phyloP scores from a whole-genome alignment of 768 basidiomycete genomes.

The Thelephora ganbajun region DNA sequence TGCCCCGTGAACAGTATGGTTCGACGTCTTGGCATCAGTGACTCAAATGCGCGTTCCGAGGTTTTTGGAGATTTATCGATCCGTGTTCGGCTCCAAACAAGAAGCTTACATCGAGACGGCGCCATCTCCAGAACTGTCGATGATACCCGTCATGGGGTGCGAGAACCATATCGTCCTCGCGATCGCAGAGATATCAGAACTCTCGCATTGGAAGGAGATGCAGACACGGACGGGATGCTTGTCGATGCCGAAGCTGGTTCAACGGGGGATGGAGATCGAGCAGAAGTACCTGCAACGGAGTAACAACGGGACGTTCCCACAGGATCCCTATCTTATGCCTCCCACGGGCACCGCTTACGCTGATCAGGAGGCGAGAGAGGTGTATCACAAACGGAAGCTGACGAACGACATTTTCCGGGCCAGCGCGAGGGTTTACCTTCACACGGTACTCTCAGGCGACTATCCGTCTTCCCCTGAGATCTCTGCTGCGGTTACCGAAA shows the following conservation, averaged over 20 bases:
- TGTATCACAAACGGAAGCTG: slow-evolving; percentile 20
- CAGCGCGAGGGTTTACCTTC: slow-evolving; percentile 61
- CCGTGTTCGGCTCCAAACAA: slow-evolving; percentile 35
- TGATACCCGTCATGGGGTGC: slow-evolving; percentile 79
- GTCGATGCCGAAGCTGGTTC: slow-evolving; percentile 47
- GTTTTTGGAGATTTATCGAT: slow-evolving; percentile 40
- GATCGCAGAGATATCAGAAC: slow-evolving; percentile 54
- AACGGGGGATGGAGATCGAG: slow-evolving; percentile 39
- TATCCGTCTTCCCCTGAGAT: slow-evolving; percentile 55
- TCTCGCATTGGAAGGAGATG: slow-evolving; percentile 51
- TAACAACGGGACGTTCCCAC: background rate
- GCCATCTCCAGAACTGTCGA: slow-evolving; percentile 33
- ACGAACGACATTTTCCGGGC: slow-evolving; percentile 49
- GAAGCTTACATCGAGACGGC: slow-evolving; percentile 22
- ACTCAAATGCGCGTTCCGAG: slow-evolving; percentile 48
- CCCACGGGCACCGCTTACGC: slow-evolving; percentile 3
- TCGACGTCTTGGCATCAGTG: slow-evolving; percentile 69
- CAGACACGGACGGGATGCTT: slow-evolving; percentile 29
- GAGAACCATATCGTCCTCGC: slow-evolving; percentile 69
- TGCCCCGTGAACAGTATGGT: slow-evolving; percentile 36
- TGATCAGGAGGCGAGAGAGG: slow-evolving; percentile 8
- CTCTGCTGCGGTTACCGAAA: slow-evolving; percentile 34
- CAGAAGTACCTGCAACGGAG: slow-evolving; percentile 21
- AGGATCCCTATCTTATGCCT: background rate
- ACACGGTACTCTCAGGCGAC: slow-evolving; percentile 65